Conservation (phyloP, 306 rosid genomes). For the Luffa acutangula region DNA sequence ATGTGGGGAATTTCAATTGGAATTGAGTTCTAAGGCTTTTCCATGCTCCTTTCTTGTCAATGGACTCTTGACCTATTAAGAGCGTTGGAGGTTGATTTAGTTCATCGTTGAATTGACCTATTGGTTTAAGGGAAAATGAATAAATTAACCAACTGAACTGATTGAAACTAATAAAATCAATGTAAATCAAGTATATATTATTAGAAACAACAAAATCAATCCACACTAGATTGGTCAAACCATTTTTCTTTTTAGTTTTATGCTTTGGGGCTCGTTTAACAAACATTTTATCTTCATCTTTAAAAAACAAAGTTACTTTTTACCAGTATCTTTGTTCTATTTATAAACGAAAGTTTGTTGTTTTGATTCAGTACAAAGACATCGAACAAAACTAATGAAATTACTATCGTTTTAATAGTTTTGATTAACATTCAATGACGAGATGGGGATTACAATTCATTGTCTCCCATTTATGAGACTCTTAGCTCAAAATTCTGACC, state of each 20-base stretch:
- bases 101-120: neutral
- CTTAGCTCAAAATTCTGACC: neutral
- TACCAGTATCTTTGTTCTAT: neutral
- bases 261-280: neutral
- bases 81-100: neutral
- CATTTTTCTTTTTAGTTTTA: neutral
- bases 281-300: too few species aligned
- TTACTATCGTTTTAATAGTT: neutral
- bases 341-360: neutral
- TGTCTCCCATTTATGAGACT: neutral
- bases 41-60: neutral
- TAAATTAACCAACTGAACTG: too few species aligned
- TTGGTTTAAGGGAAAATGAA: neutral
- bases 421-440: neutral
- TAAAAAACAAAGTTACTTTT: too few species aligned
- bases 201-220: neutral
- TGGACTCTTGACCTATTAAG: neutral
- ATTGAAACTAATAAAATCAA: too few species aligned
- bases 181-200: too few species aligned
- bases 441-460: neutral
- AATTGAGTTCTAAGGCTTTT: neutral
- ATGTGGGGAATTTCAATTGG: neutral
- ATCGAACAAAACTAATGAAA: neutral
- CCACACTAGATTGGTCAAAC: neutral
- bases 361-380: neutral